These are phyloP conservation scores for Stellera chamaejasme DNA, from an alignment of 345 rosid species.

Conservation along the genomic window DNA sequence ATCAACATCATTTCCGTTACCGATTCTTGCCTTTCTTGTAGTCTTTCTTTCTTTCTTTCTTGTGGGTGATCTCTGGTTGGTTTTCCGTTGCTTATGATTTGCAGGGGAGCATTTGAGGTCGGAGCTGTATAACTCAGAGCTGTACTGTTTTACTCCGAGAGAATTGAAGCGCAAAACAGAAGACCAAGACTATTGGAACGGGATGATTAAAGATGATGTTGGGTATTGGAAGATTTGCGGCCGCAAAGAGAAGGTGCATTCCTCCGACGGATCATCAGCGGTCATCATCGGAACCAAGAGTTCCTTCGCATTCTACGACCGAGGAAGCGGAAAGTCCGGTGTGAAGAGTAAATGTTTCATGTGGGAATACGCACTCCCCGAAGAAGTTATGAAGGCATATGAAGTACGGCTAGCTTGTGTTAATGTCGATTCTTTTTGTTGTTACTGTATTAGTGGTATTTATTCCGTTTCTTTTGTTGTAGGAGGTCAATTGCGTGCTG, in stretches of 20 bases:
- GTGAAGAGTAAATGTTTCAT: conserved; percentile 6
- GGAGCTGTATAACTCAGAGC: neutral
- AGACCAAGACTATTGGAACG: neutral
- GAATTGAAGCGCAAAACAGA: conserved; percentile 4
- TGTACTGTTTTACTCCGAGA: conserved; percentile 13
- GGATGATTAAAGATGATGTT: neutral
- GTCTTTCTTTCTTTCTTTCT: too few relatives aligned
- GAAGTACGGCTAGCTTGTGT: too few relatives aligned
- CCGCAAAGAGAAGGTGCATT: neutral
- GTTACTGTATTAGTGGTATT: too few relatives aligned
- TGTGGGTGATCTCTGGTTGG: too few relatives aligned
- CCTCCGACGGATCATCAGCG: neutral
- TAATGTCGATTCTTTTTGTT: neutral
- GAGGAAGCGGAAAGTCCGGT: neutral
- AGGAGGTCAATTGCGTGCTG: conserved; percentile 9
- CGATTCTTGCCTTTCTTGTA: too few relatives aligned
- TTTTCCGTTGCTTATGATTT: too few relatives aligned
- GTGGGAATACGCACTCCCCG: conserved; percentile 10
- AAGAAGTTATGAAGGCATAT: too few relatives aligned
- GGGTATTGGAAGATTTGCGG: conserved; percentile 11
- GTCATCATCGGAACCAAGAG: neutral
- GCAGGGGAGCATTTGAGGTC: too few relatives aligned
- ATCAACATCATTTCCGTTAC: too few relatives aligned
- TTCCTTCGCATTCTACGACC: conserved; percentile 4
- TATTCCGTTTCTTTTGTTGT: neutral